Conservation (phyloP, 306 rosid species). For the Medicago lupulina region DNA sequence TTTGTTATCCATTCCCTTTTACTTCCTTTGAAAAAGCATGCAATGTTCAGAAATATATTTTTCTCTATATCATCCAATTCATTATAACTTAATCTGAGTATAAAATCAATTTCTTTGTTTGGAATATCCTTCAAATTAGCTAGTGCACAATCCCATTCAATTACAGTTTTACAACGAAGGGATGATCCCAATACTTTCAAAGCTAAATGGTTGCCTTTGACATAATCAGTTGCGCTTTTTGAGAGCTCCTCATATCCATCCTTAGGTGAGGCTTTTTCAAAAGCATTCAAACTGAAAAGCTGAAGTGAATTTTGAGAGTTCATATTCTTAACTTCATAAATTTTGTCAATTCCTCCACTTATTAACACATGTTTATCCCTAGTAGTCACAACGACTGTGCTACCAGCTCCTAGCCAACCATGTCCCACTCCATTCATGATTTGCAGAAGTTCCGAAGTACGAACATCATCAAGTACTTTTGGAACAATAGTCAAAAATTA, state of each 20-base stretch:
- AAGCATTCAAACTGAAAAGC: slow-evolving; percentile 43
- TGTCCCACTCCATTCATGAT: too few species aligned
- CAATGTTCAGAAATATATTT: slow-evolving; percentile 36
- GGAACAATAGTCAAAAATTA: too few species aligned
- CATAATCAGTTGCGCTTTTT: slow-evolving; percentile 5
- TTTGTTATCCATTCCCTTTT: neutral
- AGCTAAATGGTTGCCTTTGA: slow-evolving; percentile 43
- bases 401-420: too few species aligned
- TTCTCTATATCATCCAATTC: slow-evolving; percentile 2
- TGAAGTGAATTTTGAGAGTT: too few species aligned
- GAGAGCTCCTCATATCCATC: slow-evolving; percentile 10
- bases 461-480: too few species aligned
- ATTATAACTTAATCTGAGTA: slow-evolving; percentile 28
- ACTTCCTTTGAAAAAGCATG: neutral
- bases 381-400: too few species aligned
- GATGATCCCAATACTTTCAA: slow-evolving; percentile 40
- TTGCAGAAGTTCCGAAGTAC: too few species aligned
- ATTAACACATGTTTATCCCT: too few species aligned
- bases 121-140: neutral
- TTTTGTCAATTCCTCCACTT: too few species aligned
- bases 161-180: slow-evolving; percentile 2
- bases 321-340: too few species aligned
- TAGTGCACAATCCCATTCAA: slow-evolving; percentile 42
- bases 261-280: neutral
- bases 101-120: neutral